Evolutionary conservation across 306 rosid genomes (phyloP).

Genomic region (Cajanus cajan): DNA sequence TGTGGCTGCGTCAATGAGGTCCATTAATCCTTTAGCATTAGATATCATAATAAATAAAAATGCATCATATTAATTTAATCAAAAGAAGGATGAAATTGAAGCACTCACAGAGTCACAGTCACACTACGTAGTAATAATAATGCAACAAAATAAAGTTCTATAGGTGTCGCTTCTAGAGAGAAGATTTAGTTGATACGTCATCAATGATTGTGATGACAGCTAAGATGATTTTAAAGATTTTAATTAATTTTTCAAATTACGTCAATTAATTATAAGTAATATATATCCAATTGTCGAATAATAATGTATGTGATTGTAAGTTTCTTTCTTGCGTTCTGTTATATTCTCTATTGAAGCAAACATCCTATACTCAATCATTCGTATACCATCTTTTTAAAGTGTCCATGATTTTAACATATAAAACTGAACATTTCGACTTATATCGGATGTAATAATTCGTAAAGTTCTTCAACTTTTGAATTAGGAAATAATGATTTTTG

Average conservation of each 20-base stretch:
- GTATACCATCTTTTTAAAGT: background rate
- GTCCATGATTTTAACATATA: background rate
- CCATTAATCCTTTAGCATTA: background rate
- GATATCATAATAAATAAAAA: background rate
- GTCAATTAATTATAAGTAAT: background rate
- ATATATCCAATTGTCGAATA: background rate
- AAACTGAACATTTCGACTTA: background rate
- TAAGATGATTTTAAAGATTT: background rate
- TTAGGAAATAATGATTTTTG: background rate
- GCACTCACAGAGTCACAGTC: background rate
- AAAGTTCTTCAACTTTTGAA: background rate
- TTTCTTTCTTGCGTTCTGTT: background rate
- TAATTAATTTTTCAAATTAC: background rate
- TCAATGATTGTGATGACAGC: constrained; percentile 28
- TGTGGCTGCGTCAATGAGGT: background rate
- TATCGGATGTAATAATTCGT: background rate
- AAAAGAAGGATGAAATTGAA: background rate
- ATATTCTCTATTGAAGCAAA: background rate
- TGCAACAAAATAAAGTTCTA: constrained; percentile 2
- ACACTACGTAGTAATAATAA: background rate
- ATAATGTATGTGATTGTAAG: background rate
- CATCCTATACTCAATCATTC: constrained; percentile 1
- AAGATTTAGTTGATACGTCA: background rate
- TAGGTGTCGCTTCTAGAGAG: constrained; percentile 4
- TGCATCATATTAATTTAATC: background rate